Evolutionary conservation across 2,329 filamentous ascomycete species (phyloP).

Genomic region (Fusarium abutilonis): DNA sequence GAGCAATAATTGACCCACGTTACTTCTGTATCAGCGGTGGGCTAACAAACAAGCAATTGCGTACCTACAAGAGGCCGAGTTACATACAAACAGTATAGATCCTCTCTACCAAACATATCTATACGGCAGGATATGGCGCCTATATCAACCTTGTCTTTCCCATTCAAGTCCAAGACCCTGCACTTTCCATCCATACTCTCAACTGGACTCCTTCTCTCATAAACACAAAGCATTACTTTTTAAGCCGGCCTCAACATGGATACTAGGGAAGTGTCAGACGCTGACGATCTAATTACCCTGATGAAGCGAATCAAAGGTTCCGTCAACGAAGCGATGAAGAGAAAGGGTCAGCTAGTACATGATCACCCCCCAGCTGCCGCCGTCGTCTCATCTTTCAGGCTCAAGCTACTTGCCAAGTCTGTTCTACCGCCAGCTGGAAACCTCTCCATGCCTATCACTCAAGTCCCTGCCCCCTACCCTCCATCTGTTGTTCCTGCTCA

Average conservation of each 20-base stretch:
- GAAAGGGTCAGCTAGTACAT: constrained; percentile 15
- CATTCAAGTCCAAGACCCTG: too few relatives aligned
- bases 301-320: neutral
- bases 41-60: too few relatives aligned
- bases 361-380: neutral
- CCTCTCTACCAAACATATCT: too few relatives aligned
- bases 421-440: neutral
- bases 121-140: too few relatives aligned
- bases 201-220: neutral
- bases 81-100: too few relatives aligned
- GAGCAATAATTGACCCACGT: too few relatives aligned
- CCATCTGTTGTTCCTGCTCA: neutral
- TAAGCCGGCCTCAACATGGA: constrained; percentile 1
- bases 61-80: too few relatives aligned
- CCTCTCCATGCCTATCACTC: neutral
- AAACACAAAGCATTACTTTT: neutral
- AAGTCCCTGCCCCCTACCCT: constrained; percentile 3
- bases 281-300: neutral
- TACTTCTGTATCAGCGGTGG: too few relatives aligned
- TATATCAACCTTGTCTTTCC: too few relatives aligned
- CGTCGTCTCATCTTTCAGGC: neutral
- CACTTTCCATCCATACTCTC: neutral
- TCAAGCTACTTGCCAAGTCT: neutral
- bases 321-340: neutral
- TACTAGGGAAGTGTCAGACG: neutral